Percentiles rank a stretch among this genome's conserved stretches.
phyloP scores from a whole-genome alignment of 164 flowering plant species.

The Magnolia kwangsiensis region DNA sequence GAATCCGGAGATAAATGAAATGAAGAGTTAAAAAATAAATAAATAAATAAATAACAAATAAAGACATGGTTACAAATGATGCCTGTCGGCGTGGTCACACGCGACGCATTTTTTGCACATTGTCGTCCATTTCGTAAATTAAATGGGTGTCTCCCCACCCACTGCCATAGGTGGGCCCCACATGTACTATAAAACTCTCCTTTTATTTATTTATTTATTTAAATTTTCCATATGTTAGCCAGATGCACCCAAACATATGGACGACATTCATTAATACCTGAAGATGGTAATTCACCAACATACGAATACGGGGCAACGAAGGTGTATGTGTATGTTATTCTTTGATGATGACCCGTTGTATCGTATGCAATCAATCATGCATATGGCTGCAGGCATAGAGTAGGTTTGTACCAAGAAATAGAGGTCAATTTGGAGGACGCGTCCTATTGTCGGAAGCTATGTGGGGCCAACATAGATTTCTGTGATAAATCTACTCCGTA shows the following conservation, averaged over 20 bases:
- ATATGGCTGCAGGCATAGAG: too few relatives aligned
- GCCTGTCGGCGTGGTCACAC: neutral
- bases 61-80: neutral
- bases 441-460: too few relatives aligned
- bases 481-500: too few relatives aligned
- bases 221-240: neutral
- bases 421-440: too few relatives aligned
- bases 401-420: too few relatives aligned
- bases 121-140: neutral
- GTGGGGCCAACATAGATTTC: too few relatives aligned
- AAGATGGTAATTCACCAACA: neutral
- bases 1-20: neutral
- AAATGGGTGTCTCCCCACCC: slow-evolving; percentile 6
- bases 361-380: too few relatives aligned
- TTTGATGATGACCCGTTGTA: too few relatives aligned
- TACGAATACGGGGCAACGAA: neutral
- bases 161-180: neutral
- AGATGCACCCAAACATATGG: neutral
- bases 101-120: neutral
- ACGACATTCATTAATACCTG: neutral
- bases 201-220: too few relatives aligned
- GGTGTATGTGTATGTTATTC: too few relatives aligned
- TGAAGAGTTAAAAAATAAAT: neutral
- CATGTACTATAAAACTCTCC: neutral
- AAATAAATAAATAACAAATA: too few relatives aligned